Conservation (phyloP, 2,329 filamentous ascomycete genomes). For the Pyrenochaeta sp. region DNA sequence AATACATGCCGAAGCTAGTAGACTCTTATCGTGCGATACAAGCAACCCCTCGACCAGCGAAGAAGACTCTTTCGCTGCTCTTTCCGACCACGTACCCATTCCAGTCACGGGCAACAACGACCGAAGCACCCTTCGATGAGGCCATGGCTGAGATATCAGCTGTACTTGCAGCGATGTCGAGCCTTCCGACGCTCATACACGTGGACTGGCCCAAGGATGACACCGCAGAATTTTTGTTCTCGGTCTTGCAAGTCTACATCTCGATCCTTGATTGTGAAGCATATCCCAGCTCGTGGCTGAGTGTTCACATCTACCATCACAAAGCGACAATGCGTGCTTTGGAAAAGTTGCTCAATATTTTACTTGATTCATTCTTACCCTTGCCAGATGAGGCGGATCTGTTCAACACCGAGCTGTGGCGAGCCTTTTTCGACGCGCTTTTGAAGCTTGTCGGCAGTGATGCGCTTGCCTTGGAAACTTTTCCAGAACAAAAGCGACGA, state of each 20-base stretch:
- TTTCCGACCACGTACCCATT: conserved; percentile 94
- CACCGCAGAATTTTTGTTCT: conserved; percentile 76
- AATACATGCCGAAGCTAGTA: conserved; percentile 89
- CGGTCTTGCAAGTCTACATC: conserved; percentile 83
- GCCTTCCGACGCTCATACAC: conserved; percentile 75
- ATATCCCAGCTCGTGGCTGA: conserved; percentile 90
- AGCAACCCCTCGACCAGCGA: conserved; percentile 66
- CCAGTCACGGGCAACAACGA: conserved; percentile 72
- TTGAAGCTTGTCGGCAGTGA: conserved; percentile 90
- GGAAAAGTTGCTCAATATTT: conserved; percentile 79
- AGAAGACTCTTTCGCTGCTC: conserved; percentile 77
- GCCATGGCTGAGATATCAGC: conserved; percentile 87
- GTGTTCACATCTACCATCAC: conserved; percentile 91
- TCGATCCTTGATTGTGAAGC: conserved; percentile 90
- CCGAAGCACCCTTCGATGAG: conserved; percentile 77
- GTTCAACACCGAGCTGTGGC: conserved; percentile 95
- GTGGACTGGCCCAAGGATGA: conserved; percentile 79
- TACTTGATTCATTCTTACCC: conserved; percentile 86
- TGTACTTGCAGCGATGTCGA: conserved; percentile 82
- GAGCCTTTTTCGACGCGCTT: conserved; percentile 87
- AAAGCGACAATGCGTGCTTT: conserved; percentile 87
- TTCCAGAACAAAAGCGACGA: conserved; percentile 93
- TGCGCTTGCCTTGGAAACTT: conserved; percentile 89
- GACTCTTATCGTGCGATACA: conserved; percentile 86
- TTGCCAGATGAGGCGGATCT: conserved; percentile 88